A percentile compares a stretch with the other conserved stretches of the same genome.
phyloP scores from a whole-genome alignment of 1,139 yeast genomes.

The Pichia sp. region DNA sequence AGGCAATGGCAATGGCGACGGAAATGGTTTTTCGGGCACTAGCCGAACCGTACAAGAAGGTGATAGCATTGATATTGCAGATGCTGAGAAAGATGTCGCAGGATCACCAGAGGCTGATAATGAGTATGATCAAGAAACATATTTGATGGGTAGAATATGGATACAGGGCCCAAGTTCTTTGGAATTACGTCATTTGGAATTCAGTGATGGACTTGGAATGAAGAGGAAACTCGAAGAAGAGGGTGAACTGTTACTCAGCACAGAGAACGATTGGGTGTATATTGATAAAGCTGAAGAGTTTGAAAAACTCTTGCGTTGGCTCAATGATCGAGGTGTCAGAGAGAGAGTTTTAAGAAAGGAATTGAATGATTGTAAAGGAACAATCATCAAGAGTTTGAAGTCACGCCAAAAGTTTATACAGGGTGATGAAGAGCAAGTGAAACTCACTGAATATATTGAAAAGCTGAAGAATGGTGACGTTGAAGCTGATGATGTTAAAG shows the following conservation, averaged over 20 bases:
- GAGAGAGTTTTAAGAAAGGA: slow-evolving; percentile 67
- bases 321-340: slow-evolving; percentile 70
- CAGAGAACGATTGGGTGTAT: slow-evolving; percentile 61
- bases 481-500: slow-evolving; percentile 11
- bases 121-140: slow-evolving; percentile 42
- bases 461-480: slow-evolving; percentile 28
- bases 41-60: slow-evolving; percentile 29
- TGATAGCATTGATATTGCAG: slow-evolving; percentile 30
- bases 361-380: slow-evolving; percentile 44
- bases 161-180: slow-evolving; percentile 83
- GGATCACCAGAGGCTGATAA: slow-evolving; percentile 26
- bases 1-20: slow-evolving; percentile 27
- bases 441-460: slow-evolving; percentile 27
- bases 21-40: slow-evolving; percentile 32
- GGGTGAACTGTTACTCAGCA: slow-evolving; percentile 44
- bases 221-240: slow-evolving; percentile 71
- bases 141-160: slow-evolving; percentile 85
- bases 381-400: slow-evolving; percentile 48
- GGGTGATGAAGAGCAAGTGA: slow-evolving; percentile 35
- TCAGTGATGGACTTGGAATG: slow-evolving; percentile 15
- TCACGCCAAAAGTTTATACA: slow-evolving; percentile 51
- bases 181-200: slow-evolving; percentile 35
- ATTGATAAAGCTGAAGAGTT: slow-evolving; percentile 55
- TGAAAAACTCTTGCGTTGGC: slow-evolving; percentile 52
- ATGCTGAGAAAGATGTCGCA: slow-evolving; percentile 28